Conservation (phyloP, 2,329 filamentous ascomycete species). For the Trichocomaceae sp. region DNA sequence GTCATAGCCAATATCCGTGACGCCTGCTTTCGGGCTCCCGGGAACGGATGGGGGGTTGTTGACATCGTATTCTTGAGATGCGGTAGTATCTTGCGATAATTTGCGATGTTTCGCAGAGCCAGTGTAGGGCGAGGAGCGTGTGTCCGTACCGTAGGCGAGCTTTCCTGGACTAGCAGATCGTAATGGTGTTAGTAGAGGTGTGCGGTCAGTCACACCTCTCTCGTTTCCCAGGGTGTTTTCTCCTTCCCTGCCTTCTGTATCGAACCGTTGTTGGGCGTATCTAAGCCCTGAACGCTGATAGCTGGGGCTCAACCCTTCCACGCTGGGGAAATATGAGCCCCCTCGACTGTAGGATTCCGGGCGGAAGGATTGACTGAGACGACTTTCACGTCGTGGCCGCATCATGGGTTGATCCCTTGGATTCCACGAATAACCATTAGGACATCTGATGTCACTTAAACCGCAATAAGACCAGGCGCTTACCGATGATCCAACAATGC, state of each 20-base stretch:
- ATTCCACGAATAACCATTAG: not conserved
- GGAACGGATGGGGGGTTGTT: constrained; percentile 61
- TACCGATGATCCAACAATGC: constrained; percentile 80
- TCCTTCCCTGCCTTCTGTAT: constrained; percentile 13
- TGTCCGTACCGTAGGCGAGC: constrained; percentile 30
- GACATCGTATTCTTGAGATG: constrained; percentile 49
- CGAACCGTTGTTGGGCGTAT: constrained; percentile 1
- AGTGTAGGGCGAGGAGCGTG: constrained; percentile 21
- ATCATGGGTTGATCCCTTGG: constrained; percentile 48
- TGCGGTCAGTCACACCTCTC: constrained; percentile 44
- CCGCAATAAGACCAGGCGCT: constrained; percentile 14
- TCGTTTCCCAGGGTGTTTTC: constrained; percentile 27
- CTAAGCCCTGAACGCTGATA: constrained; percentile 9
- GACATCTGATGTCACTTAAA: not conserved
- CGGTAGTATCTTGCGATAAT: constrained; percentile 22
- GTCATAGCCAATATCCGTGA: constrained; percentile 47
- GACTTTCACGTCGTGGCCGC: constrained; percentile 56
- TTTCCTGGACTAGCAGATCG: constrained; percentile 27
- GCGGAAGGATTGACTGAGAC: constrained; percentile 35
- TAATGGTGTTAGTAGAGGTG: constrained; percentile 45
- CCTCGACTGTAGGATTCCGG: constrained; percentile 18
- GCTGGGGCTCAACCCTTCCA: constrained; percentile 7
- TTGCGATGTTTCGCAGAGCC: constrained; percentile 19
- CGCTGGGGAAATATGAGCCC: constrained; percentile 10
- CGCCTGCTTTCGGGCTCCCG: constrained; percentile 49